A percentile compares a stretch with the other conserved stretches of the same genome.
Evolutionary conservation across 192 early-diverging fungal species (phyloP).

Genomic region (Coemansia reversa): DNA sequence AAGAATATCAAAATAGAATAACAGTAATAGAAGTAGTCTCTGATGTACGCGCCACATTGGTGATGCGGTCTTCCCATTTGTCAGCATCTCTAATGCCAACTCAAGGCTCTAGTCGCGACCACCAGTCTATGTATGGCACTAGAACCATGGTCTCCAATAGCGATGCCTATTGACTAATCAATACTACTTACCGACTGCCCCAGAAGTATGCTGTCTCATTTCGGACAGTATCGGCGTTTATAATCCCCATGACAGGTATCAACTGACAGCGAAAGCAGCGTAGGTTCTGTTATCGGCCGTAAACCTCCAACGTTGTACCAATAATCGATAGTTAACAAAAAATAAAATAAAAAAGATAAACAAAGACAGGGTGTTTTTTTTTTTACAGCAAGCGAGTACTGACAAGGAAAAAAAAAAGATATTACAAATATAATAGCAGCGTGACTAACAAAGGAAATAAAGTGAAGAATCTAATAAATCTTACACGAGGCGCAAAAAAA

Average conservation of each 20-base stretch:
- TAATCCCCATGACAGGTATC: conserved; percentile 44
- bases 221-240: conserved; percentile 34
- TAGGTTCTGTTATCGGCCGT: not conserved
- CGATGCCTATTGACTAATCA: not conserved
- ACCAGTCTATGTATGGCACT: not conserved
- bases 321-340: no score
- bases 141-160: not conserved
- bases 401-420: not conserved
- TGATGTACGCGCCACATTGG: not conserved
- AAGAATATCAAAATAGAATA: not conserved
- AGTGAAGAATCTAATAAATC: not conserved
- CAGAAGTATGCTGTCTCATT: conserved; percentile 44
- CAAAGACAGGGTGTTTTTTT: not conserved
- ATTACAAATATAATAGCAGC: conserved; percentile 7
- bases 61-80: not conserved
- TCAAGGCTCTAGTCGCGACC: not conserved
- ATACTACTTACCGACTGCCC: conserved; percentile 46
- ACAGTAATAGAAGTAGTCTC: not conserved
- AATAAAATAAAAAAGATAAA: no score
- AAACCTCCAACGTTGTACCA: not conserved
- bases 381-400: not conserved
- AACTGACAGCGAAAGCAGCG: not conserved
- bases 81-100: not conserved
- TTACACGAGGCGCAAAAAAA: not conserved
- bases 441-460: conserved; percentile 5